These are phyloP conservation scores for Nemania abortiva DNA, from an alignment of 2,329 filamentous ascomycete genomes.

Conservation along the genomic window DNA sequence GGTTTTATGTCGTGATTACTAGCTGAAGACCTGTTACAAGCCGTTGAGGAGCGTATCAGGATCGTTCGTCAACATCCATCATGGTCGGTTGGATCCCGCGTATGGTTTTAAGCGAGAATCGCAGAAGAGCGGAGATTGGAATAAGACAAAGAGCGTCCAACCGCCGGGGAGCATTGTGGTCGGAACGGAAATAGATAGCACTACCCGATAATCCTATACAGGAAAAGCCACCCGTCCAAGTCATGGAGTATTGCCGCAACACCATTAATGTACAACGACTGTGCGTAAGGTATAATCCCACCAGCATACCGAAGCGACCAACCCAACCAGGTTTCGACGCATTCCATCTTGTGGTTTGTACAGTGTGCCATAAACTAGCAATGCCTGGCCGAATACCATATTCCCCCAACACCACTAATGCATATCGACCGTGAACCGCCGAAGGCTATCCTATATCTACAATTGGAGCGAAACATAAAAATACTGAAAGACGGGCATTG, in stretches of 20 bases:
- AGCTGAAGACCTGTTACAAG: neutral
- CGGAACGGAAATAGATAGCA: neutral
- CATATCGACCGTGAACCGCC: slow-evolving; percentile 31
- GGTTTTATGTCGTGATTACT: neutral
- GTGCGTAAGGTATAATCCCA: neutral
- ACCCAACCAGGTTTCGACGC: neutral
- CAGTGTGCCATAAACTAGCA: slow-evolving; percentile 14
- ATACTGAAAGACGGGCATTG: slow-evolving; percentile 6
- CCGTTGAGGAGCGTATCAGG: neutral
- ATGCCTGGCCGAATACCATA: slow-evolving; percentile 16
- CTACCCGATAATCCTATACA: slow-evolving; percentile 1
- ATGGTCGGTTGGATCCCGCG: neutral
- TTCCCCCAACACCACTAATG: slow-evolving; percentile 40
- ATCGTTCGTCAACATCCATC: neutral
- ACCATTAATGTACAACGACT: slow-evolving; percentile 5
- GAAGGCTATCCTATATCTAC: slow-evolving; percentile 33
- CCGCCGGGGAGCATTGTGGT: neutral
- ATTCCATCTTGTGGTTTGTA: slow-evolving; percentile 18
- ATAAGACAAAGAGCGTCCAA: neutral
- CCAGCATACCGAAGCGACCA: neutral
- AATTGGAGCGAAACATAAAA: slow-evolving; percentile 12
- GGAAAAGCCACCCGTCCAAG: neutral
- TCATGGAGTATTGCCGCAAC: neutral
- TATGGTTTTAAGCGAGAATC: neutral
- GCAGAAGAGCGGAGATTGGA: neutral